Evolutionary conservation across 139 green algal genomes (phyloP), one percentile per base, ranked within the genome.

Genomic region (Gonium pectorale): DNA sequence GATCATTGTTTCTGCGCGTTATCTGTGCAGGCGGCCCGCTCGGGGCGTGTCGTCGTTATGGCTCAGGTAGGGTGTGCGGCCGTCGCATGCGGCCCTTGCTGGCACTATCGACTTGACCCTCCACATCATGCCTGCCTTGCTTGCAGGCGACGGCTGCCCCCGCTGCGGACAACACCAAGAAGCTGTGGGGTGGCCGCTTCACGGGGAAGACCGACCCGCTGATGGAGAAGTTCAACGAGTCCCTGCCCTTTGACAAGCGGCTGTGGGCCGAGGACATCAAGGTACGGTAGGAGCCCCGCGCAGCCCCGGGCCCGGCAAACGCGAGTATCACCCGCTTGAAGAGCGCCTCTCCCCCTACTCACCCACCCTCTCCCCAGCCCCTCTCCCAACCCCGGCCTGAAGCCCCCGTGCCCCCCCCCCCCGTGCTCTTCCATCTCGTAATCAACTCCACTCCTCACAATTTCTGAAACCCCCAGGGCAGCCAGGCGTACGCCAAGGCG

Each of bases 201-300:
- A 98, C 95, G 0, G 96, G 96, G 31, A 90, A 91, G 41, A 97
- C 94, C 9, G 96, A 99, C 90, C 96, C 96, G 0, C 71, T 99
- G 38, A 98, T 99, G 96, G 95, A 99, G 83, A 98, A 97, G 85
- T 99, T 98, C 89, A 99, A 99, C 82, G 96, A 98, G 87, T 97
- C 92, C 8, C 89, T 99, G 64, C 94, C 95, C 2, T 95, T 98
- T 77, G 97, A 99, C 89, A 94, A 94, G 86, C 90, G 96, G 78
- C 98, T 99, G 95, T 98, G 94, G 96, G 89, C 90, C 9, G 95
- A 99, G 77, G 97, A 99, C 86, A 95, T 98, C 80, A 83, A 86
- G 86, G 96, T 96, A 80, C 60, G 11, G 54, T 26, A 15, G 24
- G 24, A 70, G 62, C 49, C 49, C 19, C 49, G n/a, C n/a, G n/a